Percentiles rank a stretch among this genome's conserved stretches.
Evolutionary conservation across 2,329 filamentous ascomycete species (phyloP).

Genomic region (Aspergillus sclerotialis): DNA sequence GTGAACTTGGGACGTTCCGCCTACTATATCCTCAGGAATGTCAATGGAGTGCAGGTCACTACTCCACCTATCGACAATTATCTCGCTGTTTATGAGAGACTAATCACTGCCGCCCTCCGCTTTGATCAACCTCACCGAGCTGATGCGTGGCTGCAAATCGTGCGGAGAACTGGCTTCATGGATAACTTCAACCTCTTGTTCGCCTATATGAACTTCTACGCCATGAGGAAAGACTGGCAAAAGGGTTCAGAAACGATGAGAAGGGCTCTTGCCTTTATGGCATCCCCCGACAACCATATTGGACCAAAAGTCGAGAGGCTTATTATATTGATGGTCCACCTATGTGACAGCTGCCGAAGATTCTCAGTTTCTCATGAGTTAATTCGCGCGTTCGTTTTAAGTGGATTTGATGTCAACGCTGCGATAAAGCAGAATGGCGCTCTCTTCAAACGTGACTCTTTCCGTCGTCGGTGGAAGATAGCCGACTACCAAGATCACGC

Average conservation of each 20-base stretch:
- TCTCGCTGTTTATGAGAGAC: conserved; percentile 26
- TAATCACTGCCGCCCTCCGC: conserved; percentile 31
- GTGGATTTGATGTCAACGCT: conserved; percentile 25
- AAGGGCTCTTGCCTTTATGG: conserved; percentile 28
- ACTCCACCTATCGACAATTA: conserved; percentile 27
- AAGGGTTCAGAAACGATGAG: conserved; percentile 26
- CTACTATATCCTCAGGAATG: conserved; percentile 16
- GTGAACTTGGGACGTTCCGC: conserved; percentile 24
- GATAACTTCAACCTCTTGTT: conserved; percentile 31
- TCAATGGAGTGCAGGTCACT: conserved; percentile 31
- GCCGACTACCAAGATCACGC: too few relatives aligned
- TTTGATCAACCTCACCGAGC: conserved; percentile 36
- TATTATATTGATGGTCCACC: conserved; percentile 31
- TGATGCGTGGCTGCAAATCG: conserved; percentile 33
- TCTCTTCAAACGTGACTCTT: conserved; percentile 13
- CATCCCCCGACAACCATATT: conserved; percentile 25
- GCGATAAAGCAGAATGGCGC: conserved; percentile 23
- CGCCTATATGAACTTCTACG: conserved; percentile 32
- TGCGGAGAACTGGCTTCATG: conserved; percentile 27
- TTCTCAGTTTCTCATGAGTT: conserved; percentile 23
- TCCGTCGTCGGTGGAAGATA: conserved; percentile 23
- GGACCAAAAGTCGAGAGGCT: conserved; percentile 24
- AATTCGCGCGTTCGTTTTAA: conserved; percentile 28
- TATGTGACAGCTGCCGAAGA: conserved; percentile 30
- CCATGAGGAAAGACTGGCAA: conserved; percentile 29